A percentile compares a stretch with the other conserved stretches of the same genome.
Conservation (phyloP, 768 basidiomycete species). For the Rhizopogon vesiculosus region DNA sequence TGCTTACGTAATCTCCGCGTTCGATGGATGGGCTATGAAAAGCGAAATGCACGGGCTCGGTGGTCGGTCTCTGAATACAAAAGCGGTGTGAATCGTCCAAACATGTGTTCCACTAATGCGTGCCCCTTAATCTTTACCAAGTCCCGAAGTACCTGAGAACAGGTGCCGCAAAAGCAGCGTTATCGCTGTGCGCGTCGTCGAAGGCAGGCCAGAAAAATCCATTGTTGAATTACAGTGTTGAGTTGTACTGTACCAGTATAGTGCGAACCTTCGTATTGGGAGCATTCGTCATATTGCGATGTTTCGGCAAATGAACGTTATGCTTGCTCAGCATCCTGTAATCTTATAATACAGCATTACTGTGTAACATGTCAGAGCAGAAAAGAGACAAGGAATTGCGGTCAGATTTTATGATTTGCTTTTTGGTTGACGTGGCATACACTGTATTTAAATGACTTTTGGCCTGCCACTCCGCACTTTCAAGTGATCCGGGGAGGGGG, state of each 20-base stretch:
- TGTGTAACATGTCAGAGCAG: background rate
- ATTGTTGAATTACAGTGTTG: too few relatives aligned
- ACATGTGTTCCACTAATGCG: background rate
- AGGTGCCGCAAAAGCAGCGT: background rate
- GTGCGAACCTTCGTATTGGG: too few relatives aligned
- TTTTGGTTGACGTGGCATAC: too few relatives aligned
- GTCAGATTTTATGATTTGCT: background rate
- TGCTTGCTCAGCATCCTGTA: background rate
- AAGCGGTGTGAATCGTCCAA: background rate
- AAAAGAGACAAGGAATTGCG: background rate
- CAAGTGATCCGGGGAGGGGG: background rate
- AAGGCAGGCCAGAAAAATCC: background rate
- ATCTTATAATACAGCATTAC: background rate
- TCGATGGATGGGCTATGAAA: slow-evolving; percentile 13
- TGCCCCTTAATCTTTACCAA: background rate
- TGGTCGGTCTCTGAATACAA: background rate
- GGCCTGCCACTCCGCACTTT: background rate
- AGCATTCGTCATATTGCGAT: background rate
- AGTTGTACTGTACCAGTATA: too few relatives aligned
- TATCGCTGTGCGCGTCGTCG: background rate
- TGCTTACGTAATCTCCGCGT: slow-evolving; percentile 28
- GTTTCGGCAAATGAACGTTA: background rate
- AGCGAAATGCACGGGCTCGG: background rate
- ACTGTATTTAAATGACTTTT: too few relatives aligned
- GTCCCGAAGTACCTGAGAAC: background rate